A percentile compares a stretch with the other conserved stretches of the same genome.
phyloP scores from a whole-genome alignment of 2,329 filamentous ascomycete species.

The Fusarium sp. region DNA sequence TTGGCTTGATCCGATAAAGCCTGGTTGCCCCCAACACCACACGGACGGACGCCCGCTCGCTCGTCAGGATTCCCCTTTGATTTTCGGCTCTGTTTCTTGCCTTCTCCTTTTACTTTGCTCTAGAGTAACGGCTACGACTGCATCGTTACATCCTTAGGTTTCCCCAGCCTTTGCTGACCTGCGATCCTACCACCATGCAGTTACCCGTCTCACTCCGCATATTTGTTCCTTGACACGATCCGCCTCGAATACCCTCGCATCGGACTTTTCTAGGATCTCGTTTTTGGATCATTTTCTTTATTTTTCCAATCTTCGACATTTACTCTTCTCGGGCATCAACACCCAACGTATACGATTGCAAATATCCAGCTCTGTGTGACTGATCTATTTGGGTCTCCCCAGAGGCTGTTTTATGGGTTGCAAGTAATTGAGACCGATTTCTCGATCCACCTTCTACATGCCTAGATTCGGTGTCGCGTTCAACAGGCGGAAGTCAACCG shows the following conservation, averaged over 20 bases:
- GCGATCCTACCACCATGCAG: constrained; percentile 44
- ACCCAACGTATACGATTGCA: constrained; percentile 31
- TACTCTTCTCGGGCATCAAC: constrained; percentile 13
- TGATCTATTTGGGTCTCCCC: constrained; percentile 11
- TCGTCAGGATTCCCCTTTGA: constrained; percentile 11
- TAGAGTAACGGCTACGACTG: constrained; percentile 29
- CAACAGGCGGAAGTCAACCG: constrained; percentile 70
- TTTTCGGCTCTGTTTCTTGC: background rate
- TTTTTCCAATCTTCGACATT: constrained; percentile 14
- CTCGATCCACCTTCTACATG: constrained; percentile 58
- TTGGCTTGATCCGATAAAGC: constrained; percentile 33
- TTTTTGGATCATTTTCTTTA: constrained; percentile 33
- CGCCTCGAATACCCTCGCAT: constrained; percentile 39
- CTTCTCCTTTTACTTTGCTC: background rate
- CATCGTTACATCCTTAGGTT: constrained; percentile 23
- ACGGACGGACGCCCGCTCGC: constrained; percentile 2
- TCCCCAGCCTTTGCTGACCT: constrained; percentile 34
- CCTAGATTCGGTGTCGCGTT: constrained; percentile 72
- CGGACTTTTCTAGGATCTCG: constrained; percentile 27
- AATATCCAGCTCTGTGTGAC: constrained; percentile 17
- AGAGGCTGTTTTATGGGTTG: constrained; percentile 41
- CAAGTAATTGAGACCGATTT: constrained; percentile 37
- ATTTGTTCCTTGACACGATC: constrained; percentile 40
- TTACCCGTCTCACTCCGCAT: constrained; percentile 40
- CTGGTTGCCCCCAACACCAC: constrained; percentile 24